These are phyloP conservation scores for Debaryomyces singareniensis DNA, from an alignment of 1,139 yeast species.

Conservation along the genomic window DNA sequence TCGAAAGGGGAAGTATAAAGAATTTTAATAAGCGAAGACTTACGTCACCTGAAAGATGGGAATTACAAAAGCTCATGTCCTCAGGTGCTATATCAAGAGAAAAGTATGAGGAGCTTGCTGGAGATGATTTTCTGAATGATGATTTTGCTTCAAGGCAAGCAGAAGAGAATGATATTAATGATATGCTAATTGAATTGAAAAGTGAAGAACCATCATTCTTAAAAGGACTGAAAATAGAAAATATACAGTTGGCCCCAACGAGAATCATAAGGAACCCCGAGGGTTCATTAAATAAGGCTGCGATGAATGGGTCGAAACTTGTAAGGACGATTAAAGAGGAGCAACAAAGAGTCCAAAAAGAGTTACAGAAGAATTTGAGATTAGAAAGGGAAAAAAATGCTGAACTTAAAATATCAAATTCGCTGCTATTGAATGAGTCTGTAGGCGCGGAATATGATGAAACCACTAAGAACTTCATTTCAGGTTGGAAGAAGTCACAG, in stretches of 20 bases:
- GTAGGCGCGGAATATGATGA: slow-evolving; percentile 5
- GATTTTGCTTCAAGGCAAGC: background rate
- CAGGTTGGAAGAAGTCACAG: slow-evolving; percentile 48
- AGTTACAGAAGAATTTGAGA: slow-evolving; percentile 29
- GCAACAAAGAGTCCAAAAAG: slow-evolving; percentile 44
- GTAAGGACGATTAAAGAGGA: slow-evolving; percentile 63
- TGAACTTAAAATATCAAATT: slow-evolving; percentile 14
- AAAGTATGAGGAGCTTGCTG: slow-evolving; percentile 69
- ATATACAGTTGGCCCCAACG: slow-evolving; percentile 43
- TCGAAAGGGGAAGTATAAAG: slow-evolving; percentile 6
- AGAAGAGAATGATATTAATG: slow-evolving; percentile 22
- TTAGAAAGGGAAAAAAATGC: slow-evolving; percentile 15
- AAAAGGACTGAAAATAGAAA: slow-evolving; percentile 45
- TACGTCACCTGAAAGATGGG: slow-evolving; percentile 91
- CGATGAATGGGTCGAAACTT: slow-evolving; percentile 66
- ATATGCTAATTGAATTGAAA: slow-evolving; percentile 67
- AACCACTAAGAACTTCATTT: slow-evolving; percentile 17
- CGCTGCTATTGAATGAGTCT: slow-evolving; percentile 4
- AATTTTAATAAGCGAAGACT: slow-evolving; percentile 46
- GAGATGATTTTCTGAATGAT: slow-evolving; percentile 27
- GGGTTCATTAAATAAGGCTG: slow-evolving; percentile 73
- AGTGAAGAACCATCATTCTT: slow-evolving; percentile 69
- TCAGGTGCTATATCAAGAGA: slow-evolving; percentile 68
- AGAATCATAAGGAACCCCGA: slow-evolving; percentile 64
- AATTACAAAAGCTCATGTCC: slow-evolving; percentile 72